Conservation (phyloP, 441 rosid genomes). For the Kokia cookei region DNA sequence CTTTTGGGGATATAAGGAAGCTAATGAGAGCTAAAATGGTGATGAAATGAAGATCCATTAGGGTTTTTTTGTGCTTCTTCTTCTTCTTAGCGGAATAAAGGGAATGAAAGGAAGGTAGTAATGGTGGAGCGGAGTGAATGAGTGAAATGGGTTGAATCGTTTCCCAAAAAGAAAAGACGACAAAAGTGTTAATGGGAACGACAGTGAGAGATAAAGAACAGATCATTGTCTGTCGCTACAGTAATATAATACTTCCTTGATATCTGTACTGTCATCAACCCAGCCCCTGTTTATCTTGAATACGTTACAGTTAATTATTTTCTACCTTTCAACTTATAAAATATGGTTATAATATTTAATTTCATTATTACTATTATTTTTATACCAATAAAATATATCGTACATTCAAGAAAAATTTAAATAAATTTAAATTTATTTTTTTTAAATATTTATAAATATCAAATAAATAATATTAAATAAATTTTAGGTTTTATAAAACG, state of each 20-base stretch:
- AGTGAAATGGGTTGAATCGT: not conserved
- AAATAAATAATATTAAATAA: no score
- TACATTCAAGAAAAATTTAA: no score
- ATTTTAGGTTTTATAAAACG: no score
- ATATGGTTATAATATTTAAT: no score
- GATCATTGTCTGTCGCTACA: not conserved
- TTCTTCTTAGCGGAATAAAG: not conserved
- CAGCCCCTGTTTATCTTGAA: no score
- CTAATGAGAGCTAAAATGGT: conserved; percentile 15
- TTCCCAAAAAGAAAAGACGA: conserved; percentile 4
- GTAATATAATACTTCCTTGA: not conserved
- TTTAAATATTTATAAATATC: no score
- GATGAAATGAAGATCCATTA: conserved; percentile 31
- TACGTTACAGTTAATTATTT: no score
- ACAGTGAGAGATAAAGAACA: not conserved
- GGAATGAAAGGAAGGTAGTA: not conserved
- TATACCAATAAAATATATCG: no score
- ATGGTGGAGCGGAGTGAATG: conserved; percentile 7
- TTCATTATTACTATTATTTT: no score
- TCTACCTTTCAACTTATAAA: no score
- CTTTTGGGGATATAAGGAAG: conserved; percentile 35
- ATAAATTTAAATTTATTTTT: no score
- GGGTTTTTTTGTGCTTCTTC: not conserved
- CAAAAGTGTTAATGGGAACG: conserved; percentile 6
- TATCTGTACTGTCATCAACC: not conserved